phyloP scores from a whole-genome alignment of 1,139 yeast genomes.

The Yamadazyma friedrichii region DNA sequence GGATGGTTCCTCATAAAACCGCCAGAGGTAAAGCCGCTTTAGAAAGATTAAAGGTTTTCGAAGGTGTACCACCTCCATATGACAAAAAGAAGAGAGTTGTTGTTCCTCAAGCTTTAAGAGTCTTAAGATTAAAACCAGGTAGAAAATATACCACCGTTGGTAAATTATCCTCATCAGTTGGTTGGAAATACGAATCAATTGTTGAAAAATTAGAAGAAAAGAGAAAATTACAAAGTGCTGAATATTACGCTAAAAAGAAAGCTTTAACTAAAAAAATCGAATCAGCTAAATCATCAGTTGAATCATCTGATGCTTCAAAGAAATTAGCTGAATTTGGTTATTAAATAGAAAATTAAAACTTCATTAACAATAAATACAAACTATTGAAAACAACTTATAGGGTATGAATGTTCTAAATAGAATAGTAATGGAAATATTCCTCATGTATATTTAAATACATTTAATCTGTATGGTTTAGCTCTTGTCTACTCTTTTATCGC shows the following conservation, averaged over 20 bases:
- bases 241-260: constrained; percentile 97
- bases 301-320: constrained; percentile 71
- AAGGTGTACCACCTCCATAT: constrained; percentile 99
- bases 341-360: constrained; percentile 37
- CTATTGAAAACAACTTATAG: constrained; percentile 1
- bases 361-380: not conserved
- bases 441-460: constrained; percentile 11
- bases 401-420: constrained; percentile 7
- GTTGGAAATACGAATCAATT: constrained; percentile 99
- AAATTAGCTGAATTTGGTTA: constrained; percentile 80
- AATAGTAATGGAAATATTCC: constrained; percentile 8
- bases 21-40: constrained; percentile 99
- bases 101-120: constrained; percentile 99
- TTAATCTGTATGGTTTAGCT: constrained; percentile 2
- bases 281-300: constrained; percentile 80
- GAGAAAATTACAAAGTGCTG: constrained; percentile 99
- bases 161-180: constrained; percentile 94
- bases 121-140: constrained; percentile 98
- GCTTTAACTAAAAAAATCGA: constrained; percentile 91
- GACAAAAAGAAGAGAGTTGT: constrained; percentile 99
- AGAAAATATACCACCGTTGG: constrained; percentile 99
- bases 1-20: constrained; percentile 99
- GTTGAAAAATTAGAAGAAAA: constrained; percentile 98
- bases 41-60: constrained; percentile 98
- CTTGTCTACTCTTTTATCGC: not conserved